These are phyloP conservation scores for Calocybe cyanea DNA, from an alignment of 768 basidiomycete genomes.

Conservation along the genomic window DNA sequence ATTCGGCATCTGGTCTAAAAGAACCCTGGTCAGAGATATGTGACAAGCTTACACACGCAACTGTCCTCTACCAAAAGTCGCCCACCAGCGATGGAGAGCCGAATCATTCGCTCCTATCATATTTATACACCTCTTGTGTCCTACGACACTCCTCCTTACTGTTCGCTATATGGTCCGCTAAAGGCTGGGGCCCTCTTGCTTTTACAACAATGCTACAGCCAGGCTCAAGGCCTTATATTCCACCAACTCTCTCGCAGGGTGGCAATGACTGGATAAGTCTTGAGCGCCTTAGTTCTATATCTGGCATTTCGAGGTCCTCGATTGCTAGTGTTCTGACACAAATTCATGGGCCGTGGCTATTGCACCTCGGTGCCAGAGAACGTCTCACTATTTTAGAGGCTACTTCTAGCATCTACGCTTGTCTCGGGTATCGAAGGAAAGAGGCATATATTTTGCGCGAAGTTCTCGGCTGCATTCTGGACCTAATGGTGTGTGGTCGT, in stretches of 20 bases:
- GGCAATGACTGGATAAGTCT: constrained; percentile 47
- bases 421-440: constrained; percentile 82
- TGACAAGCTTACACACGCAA: constrained; percentile 71
- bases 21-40: constrained; percentile 76
- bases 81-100: constrained; percentile 53
- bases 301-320: constrained; percentile 64
- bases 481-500: constrained; percentile 80
- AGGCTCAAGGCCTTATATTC: constrained; percentile 53
- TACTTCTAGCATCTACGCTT: constrained; percentile 72
- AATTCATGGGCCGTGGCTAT: constrained; percentile 83
- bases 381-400: constrained; percentile 68
- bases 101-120: constrained; percentile 59
- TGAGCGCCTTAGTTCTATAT: constrained; percentile 64
- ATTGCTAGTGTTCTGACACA: constrained; percentile 66
- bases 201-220: constrained; percentile 73
- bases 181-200: constrained; percentile 81
- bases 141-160: constrained; percentile 72
- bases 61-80: constrained; percentile 57
- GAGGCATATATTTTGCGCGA: constrained; percentile 86
- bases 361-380: constrained; percentile 75
- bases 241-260: constrained; percentile 51
- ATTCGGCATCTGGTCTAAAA: constrained; percentile 43
- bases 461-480: constrained; percentile 79
- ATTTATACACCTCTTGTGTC: constrained; percentile 64
- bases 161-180: constrained; percentile 79